Evolutionary conservation across 1,284 basidiomycete genomes (phyloP).

Genomic region (Sporisorium exsertum): DNA sequence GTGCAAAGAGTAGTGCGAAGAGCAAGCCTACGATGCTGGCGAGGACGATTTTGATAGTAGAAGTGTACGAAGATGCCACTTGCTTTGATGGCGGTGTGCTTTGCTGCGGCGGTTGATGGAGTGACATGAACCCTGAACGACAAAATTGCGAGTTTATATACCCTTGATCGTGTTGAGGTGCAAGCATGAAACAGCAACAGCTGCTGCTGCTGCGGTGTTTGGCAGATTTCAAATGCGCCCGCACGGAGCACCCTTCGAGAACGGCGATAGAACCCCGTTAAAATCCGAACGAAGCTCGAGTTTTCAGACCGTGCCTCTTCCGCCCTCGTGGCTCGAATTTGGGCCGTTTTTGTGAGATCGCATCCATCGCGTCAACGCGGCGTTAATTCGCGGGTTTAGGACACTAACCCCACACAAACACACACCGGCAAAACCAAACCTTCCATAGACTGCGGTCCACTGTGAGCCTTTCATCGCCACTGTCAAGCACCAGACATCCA

Average conservation of each 20-base stretch:
- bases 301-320: no score
- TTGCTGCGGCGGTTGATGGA: background rate
- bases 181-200: no score
- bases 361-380: background rate
- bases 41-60: background rate
- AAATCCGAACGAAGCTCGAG: constrained; percentile 10
- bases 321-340: background rate
- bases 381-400: constrained; percentile 3
- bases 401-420: background rate
- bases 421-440: background rate
- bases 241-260: background rate
- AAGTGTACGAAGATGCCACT: background rate
- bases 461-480: background rate
- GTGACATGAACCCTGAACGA: background rate
- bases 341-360: background rate
- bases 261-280: constrained; percentile 4
- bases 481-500: background rate
- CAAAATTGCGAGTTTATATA: background rate
- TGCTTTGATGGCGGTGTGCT: background rate
- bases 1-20: constrained; percentile 1
- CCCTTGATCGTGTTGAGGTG: background rate
- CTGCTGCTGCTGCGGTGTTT: background rate
- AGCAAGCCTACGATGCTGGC: background rate
- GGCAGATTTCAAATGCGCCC: background rate
- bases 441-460: background rate